A percentile compares a stretch with the other conserved stretches of the same genome.
Evolutionary conservation across 2,329 filamentous ascomycete genomes (phyloP).

Genomic region (Fusarium sp.): DNA sequence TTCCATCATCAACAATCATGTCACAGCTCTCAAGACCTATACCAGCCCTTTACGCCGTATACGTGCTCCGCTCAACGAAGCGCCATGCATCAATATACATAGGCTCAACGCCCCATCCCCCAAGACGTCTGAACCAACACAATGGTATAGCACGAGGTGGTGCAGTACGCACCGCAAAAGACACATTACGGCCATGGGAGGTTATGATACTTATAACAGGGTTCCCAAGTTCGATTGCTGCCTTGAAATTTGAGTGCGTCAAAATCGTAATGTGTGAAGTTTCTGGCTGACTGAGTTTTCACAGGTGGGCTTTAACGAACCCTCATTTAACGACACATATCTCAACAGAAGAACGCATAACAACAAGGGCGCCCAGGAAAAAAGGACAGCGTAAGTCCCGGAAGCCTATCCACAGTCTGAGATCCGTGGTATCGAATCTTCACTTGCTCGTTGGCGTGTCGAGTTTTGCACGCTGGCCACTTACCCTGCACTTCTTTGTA

Average conservation of each 20-base stretch:
- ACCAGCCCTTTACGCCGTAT: conserved; percentile 92
- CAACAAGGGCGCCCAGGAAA: conserved; percentile 55
- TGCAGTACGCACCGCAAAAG: conserved; percentile 76
- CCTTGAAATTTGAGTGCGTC: conserved; percentile 90
- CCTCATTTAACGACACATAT: conserved; percentile 84
- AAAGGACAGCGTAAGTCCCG: conserved; percentile 65
- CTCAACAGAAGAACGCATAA: conserved; percentile 67
- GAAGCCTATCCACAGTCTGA: conserved; percentile 68
- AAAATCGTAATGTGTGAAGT: neutral
- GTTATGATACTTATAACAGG: conserved; percentile 88
- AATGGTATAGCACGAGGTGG: conserved; percentile 87
- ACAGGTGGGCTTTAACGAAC: conserved; percentile 91
- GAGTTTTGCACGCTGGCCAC: conserved; percentile 85
- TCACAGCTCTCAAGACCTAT: conserved; percentile 65
- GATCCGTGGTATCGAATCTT: conserved; percentile 78
- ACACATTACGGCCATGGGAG: conserved; percentile 83
- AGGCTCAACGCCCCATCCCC: conserved; percentile 90
- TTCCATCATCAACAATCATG: conserved; percentile 46
- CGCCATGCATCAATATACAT: conserved; percentile 80
- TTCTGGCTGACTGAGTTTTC: neutral
- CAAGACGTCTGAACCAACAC: conserved; percentile 86
- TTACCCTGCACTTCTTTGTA: conserved; percentile 81
- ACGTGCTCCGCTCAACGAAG: conserved; percentile 86
- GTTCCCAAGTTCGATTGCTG: conserved; percentile 86
- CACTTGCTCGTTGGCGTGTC: conserved; percentile 81